Base-by-base conservation (phyloP, 1,284 basidiomycete species). In the Acaromyces ingoldii region DNA sequence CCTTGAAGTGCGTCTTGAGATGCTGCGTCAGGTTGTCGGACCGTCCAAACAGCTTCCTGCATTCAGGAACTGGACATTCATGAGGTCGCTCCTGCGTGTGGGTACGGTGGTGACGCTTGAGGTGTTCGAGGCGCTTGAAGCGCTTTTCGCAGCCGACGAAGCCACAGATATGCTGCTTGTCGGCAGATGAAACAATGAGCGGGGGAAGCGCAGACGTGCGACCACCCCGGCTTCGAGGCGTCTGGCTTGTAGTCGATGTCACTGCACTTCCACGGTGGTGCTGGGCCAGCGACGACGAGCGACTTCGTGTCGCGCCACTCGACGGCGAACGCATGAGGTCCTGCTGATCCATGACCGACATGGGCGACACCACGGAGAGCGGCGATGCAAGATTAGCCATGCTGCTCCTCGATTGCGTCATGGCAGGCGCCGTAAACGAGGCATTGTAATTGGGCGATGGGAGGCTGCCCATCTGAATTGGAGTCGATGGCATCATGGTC, bases 11-110 rank as follows among this genome's bases (percentile, higher is more conserved):
- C 31, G 73, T 75, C 62, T 72, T 74, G 53, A 73, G 56, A 47
- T 75, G 73, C 58, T 75, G 73, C 3, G 68, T 59, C 11, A 74
- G 61, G 37, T 75, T 75, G 51, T 75, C 73, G 10, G 70, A 66
- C 9, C 73, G 60, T 21, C 72, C 70, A 40, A 75, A 75, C 51
- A 55, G 63, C 55, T 74, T 74, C 38, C 63, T 62, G 49, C 72
- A 74, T n/a, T 62, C 61, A 29, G 64, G 63, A 25, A 68, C 57
- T n/a, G 70, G 64, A 46, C 72, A 74, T 46, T 58, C 55, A 59
- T 67, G 65, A 3, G 72, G 72, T 17, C 66, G 63, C 44, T 75
- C 73, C 45, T 74, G 66, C 0, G 73, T 74, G 50, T 75, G 73
- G 5, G 68, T 70, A 38, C 70, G 70, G 43, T 62, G 65, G 63